Evolutionary conservation across 1,284 basidiomycete genomes (phyloP), one percentile per base, ranked within the genome.

Genomic region (Athelia psychrophila): DNA sequence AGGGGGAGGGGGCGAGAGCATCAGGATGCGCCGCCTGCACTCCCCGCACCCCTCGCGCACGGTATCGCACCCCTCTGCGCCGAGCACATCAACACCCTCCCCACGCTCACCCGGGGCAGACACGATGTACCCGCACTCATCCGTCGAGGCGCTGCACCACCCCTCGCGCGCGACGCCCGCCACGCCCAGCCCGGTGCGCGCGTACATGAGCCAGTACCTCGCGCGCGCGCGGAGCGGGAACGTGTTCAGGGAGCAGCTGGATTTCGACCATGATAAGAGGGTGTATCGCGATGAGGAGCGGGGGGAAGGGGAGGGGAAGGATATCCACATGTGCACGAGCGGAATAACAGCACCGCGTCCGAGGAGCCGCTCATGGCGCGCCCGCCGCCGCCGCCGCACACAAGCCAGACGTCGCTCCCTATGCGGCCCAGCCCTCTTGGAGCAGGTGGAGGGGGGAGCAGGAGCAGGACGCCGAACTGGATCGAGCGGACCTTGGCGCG

Each of bases 291-390:
- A 6, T 5, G 27, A 30, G 27, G 27, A 13, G 5, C 54, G 71
- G 82, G 12, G 75, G 79, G 49, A 72, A 78, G 49, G 72, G 81
- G 3, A 81, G 82, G 80, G 80, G 80, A 3, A 69, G 6, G 27
- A 13, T 5, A 30, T 5, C 27, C 27, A 13, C 6, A 30, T 5
- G 27, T 5, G 27, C 27, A 30, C 27, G 27, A 5, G 27, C 27
- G 27, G 6, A 30, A 30, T 30, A 5, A 6, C 6, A 30, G 27
- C 27, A 30, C 27, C 6, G 27, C 27, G 27, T 30, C 27, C 6
- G 27, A 30, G 27, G 27, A 30, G 27, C 27, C 27, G 27, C 27
- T 30, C 27, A 30, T 30, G 27, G 27, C 27, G 5, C 6, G 27
- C 27, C 13, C 27, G 13, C 27, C 5, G 6, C 27, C 27, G 27